phyloP scores from a whole-genome alignment of 148 eudicot genomes.

The Drosera capensis region DNA sequence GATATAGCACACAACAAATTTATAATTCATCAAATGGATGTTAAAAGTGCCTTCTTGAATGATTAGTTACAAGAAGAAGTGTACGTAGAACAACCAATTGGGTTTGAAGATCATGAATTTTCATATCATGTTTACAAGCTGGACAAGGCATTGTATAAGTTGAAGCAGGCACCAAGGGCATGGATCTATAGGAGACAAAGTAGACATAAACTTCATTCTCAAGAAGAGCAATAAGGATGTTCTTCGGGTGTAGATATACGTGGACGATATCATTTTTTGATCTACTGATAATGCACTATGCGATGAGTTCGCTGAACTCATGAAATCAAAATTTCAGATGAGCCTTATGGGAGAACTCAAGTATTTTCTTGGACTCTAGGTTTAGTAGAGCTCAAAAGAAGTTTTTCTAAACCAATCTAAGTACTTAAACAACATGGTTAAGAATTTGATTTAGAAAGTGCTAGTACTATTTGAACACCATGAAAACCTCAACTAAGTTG shows the following conservation, averaged over 20 bases:
- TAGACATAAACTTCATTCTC: neutral
- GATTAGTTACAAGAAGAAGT: too few relatives aligned
- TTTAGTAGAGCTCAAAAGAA: too few relatives aligned
- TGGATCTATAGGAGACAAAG: neutral
- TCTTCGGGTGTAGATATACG: neutral
- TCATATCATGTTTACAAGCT: neutral
- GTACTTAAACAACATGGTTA: too few relatives aligned
- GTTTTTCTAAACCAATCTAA: too few relatives aligned
- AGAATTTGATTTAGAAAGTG: too few relatives aligned
- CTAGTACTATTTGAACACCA: too few relatives aligned
- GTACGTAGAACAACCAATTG: too few relatives aligned
- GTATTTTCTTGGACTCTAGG: too few relatives aligned
- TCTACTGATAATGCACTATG: neutral
- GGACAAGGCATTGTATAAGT: neutral
- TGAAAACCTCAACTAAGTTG: too few relatives aligned
- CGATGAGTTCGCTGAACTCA: neutral
- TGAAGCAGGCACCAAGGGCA: neutral
- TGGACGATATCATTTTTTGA: neutral
- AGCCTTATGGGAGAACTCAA: too few relatives aligned
- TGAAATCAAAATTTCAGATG: neutral
- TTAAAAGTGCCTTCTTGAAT: constrained; percentile 1
- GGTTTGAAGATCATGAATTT: too few relatives aligned
- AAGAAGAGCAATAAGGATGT: neutral
- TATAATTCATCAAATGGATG: constrained; percentile 1
- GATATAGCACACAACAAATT: neutral